These are phyloP conservation scores for Penicillium ucsense DNA, from an alignment of 495 filamentous ascomycete species.

Conservation along the genomic window DNA sequence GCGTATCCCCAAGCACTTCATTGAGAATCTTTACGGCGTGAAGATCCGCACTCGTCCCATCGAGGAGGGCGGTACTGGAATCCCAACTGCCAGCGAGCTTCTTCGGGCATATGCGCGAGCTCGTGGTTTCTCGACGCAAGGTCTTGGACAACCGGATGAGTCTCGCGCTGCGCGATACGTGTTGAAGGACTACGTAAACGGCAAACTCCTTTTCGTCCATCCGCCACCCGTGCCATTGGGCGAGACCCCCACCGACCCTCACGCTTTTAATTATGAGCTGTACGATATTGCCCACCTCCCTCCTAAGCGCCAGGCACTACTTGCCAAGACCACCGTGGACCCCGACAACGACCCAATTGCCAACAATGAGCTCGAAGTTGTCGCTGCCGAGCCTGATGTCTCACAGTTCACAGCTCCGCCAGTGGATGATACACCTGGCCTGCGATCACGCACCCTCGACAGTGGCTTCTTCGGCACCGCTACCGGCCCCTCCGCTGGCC, in stretches of 20 bases:
- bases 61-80: conserved; percentile 90
- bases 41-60: conserved; percentile 70
- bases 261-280: conserved; percentile 78
- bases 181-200: conserved; percentile 95
- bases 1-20: conserved; percentile 79
- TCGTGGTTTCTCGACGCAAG: conserved; percentile 78
- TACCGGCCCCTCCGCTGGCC: conserved; percentile 45
- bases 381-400: conserved; percentile 3
- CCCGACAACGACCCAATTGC: conserved; percentile 16
- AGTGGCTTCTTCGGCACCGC: conserved; percentile 72
- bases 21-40: conserved; percentile 90
- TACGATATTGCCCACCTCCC: conserved; percentile 76
- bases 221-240: conserved; percentile 56
- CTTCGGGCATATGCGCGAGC: conserved; percentile 79
- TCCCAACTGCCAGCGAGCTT: conserved; percentile 80
- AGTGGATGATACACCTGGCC: conserved; percentile 36
- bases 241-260: conserved; percentile 53
- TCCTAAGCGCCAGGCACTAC: conserved; percentile 50
- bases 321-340: conserved; percentile 34
- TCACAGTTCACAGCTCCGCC: conserved; percentile 12
- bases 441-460: conserved; percentile 69
- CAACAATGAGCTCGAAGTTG: conserved; percentile 27
- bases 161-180: conserved; percentile 82
- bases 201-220: conserved; percentile 85
- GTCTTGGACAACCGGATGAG: conserved; percentile 85